These are phyloP conservation scores for Pythium utonaiense DNA, from an alignment of 352 stramenopile species.

Conservation along the genomic window DNA sequence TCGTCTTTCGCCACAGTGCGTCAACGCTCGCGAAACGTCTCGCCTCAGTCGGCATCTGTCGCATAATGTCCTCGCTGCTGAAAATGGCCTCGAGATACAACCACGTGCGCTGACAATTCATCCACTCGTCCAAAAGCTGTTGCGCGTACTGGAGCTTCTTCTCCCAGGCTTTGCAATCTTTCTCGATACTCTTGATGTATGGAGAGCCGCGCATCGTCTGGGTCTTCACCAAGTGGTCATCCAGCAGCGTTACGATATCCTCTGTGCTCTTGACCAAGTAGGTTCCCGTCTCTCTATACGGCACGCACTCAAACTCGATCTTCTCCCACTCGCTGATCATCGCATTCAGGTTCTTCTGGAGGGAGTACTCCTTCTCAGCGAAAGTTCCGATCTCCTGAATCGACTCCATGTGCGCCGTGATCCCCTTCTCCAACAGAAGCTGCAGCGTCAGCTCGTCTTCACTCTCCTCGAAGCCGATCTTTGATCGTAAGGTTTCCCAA, in stretches of 20 bases:
- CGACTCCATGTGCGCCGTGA: conserved; percentile 85
- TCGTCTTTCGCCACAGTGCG: conserved; percentile 89
- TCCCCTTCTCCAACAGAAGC: conserved; percentile 76
- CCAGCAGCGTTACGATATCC: conserved; percentile 90
- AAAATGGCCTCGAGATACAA: conserved; percentile 96
- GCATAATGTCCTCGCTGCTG: conserved; percentile 94
- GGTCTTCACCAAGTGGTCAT: conserved; percentile 94
- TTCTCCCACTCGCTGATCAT: conserved; percentile 95
- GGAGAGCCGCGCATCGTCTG: conserved; percentile 94
- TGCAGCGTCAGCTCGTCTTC: conserved; percentile 86
- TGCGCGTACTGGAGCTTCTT: conserved; percentile 88
- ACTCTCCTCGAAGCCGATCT: conserved; percentile 84
- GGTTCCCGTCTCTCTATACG: conserved; percentile 92
- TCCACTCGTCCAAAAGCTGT: conserved; percentile 93
- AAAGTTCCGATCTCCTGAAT: conserved; percentile 89
- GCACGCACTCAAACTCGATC: conserved; percentile 90
- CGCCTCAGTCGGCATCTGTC: conserved; percentile 92
- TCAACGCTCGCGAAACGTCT: conserved; percentile 88
- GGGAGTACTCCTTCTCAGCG: conserved; percentile 94
- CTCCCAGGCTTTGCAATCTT: conserved; percentile 87
- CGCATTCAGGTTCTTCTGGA: conserved; percentile 90
- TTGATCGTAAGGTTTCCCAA: conserved; percentile 89
- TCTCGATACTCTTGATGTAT: conserved; percentile 94
- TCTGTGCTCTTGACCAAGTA: conserved; percentile 85
- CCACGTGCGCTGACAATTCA: conserved; percentile 92